Percentiles rank a stretch among this genome's conserved stretches.
These are phyloP conservation scores for Cymbopogon flexuosus DNA, from an alignment of 202 grass and related monocot species.

Conservation along the genomic window DNA sequence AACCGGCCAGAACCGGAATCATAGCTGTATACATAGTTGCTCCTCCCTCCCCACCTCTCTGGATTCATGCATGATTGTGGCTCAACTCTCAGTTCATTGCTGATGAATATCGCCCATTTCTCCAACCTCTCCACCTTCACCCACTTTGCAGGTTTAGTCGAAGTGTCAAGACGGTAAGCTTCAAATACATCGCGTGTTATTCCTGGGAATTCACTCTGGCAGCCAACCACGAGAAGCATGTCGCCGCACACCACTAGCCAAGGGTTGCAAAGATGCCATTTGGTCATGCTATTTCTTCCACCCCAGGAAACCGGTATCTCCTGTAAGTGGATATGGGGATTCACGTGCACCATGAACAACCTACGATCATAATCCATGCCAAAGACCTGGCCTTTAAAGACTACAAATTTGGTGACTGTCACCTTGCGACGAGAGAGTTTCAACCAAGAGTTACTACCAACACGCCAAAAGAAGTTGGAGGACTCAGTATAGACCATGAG, in stretches of 20 bases:
- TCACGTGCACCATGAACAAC: neutral
- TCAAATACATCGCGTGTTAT: no score
- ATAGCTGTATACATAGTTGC: no score
- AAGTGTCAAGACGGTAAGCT: no score
- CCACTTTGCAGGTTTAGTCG: no score
- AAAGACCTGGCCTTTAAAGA: slow-evolving; percentile 23
- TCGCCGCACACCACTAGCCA: neutral
- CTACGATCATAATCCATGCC: neutral
- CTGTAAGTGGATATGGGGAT: neutral
- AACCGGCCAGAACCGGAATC: no score
- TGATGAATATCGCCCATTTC: no score
- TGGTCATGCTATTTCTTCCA: neutral
- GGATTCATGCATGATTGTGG: no score
- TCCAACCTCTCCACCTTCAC: no score
- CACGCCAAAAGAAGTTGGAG: slow-evolving; percentile 32
- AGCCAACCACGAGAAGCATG: neutral
- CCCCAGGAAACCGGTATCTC: neutral
- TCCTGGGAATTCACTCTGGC: no score
- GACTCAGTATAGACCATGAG: neutral
- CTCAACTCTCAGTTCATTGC: no score
- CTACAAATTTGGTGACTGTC: neutral
- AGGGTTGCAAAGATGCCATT: neutral
- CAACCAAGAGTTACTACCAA: slow-evolving; percentile 21
- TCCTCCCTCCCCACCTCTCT: no score
- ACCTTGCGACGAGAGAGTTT: neutral